Evolutionary conservation across 176 grass and related monocot genomes (phyloP).

Genomic region (Eleusine coracana): DNA sequence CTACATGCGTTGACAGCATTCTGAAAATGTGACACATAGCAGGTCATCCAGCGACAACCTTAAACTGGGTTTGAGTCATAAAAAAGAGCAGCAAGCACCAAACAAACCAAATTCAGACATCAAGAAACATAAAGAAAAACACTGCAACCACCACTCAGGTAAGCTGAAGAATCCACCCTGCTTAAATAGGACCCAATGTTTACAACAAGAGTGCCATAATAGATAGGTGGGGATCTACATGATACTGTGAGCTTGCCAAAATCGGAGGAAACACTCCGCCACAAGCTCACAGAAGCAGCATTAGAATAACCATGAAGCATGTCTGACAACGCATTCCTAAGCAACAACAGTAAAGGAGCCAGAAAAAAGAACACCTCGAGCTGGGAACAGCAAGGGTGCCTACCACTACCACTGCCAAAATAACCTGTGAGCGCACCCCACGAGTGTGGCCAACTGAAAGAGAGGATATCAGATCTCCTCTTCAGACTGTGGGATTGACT

Average conservation of each 20-base stretch:
- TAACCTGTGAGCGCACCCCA: conserved; percentile 39
- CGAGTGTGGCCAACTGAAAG: conserved; percentile 42
- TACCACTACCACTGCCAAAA: conserved; percentile 22
- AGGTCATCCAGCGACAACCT: neutral
- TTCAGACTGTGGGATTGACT: conserved; percentile 42
- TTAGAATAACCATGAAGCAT: conserved; percentile 20
- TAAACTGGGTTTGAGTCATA: neutral
- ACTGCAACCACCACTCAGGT: neutral
- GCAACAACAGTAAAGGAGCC: conserved; percentile 19
- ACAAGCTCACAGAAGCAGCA: conserved; percentile 53
- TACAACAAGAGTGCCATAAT: conserved; percentile 14
- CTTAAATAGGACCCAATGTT: conserved; percentile 31
- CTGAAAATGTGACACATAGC: neutral
- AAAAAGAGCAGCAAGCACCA: neutral
- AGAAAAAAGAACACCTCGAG: conserved; percentile 43
- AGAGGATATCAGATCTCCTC: conserved; percentile 41
- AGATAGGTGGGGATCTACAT: conserved; percentile 27
- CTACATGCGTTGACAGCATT: too few relatives aligned
- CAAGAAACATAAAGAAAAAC: neutral
- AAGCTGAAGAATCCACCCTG: conserved; percentile 18
- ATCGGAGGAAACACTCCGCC: conserved; percentile 22
- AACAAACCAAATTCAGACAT: neutral
- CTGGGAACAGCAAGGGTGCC: conserved; percentile 24
- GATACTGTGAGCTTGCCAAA: conserved; percentile 34
- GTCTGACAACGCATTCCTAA: conserved; percentile 20